Base-by-base conservation (phyloP, 768 basidiomycete species). In the Lactifluus echinatus region DNA sequence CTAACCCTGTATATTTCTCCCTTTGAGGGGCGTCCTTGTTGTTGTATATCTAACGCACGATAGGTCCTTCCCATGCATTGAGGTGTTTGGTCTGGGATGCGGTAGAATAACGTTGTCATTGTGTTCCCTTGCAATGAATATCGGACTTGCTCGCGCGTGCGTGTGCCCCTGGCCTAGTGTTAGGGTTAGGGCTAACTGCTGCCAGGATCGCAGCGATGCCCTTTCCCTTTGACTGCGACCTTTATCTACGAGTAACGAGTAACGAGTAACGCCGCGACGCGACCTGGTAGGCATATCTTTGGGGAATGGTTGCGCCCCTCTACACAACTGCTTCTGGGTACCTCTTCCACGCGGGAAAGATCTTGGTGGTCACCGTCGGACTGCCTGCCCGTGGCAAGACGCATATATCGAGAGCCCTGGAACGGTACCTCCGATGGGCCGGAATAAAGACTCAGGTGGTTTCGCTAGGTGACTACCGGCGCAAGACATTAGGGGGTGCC, bases 401-500 rank as follows among this genome's bases (percentile, higher is more conserved):
- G 0, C 96, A 99, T 69, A 92, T 98, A 55, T 95, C 93, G 1
- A 81, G 94, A 37, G 86, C 95, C 7, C 78, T 98, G 12, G 95
- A 98, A 70, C 83, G 96, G n/a, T 99, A 99, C 71, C 79, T 99
- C 1, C 79, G 93, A 70, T 99, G 96, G 96, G 89, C 92, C 71
- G 96, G 96, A 29, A 90, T 99, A 53, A 97, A 95, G 72, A 95
- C 93, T 0, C 82, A 87, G 61, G 96, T 98, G 53, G 85, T 97
- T 55, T 94, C 93, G 6, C 76, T 99, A 10, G 96, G 96, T 21
- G 96, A 99, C 71, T 93, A 95, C 71, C 82, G 96, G 45, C 74
- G 96, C 51, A 91, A 92, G 76, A 82, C 84, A 0, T 74, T 98
- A 15, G 96, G 96, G 8, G 86, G 88, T 0, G 89, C 93, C 0